Base-by-base conservation (phyloP, 371 early-diverging fungal genomes). In the Mucor mucedo region DNA sequence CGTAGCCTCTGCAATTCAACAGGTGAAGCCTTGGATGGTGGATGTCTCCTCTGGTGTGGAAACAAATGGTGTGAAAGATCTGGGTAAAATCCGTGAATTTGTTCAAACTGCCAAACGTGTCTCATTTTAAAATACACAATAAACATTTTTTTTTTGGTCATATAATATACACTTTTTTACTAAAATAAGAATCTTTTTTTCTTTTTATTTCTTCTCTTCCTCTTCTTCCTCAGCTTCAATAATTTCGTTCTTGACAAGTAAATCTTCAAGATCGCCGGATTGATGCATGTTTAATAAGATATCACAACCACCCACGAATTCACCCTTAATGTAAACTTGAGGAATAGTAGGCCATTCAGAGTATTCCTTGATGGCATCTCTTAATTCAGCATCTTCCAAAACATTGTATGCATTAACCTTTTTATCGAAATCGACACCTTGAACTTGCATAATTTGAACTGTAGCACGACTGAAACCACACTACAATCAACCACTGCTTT, bases 301-400 rank as follows among this genome's bases (percentile, higher is more conserved):
- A 73, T 99, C 99, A 73, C 92, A 92, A 10, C 99, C 99, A 44
- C 99, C 99, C 57, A 98, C 83, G 75, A 99, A 97, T 77, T 96
- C 94, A 60, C 97, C 96, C 76, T 95, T 92, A 72, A 98, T 85
- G 70, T 93, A 99, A 7, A 99, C 90, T 82, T 99, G 99, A 39
- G 99, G 99, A 77, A 97, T 95, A 14, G 99, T 99, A 9, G 97
- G 98, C 99, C 99, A 98, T 52, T 89, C 91, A 68, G 91, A 87
- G 83, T 87, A 98, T 78, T 95, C 96, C 78, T 97, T 98, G 80
- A 97, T 91, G 55, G 96, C 95, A 38, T 84, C 79, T 70, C 98
- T 87, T 58, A 98, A 78, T 47, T 96, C 95, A 33, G 87, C 86
- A 73, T 98, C 96, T 55, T 91, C 92, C 60, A 97, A 78, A 21